Evolutionary conservation across 2,329 filamentous ascomycete genomes (phyloP).

Genomic region (Pseudofabraea citricarpa): DNA sequence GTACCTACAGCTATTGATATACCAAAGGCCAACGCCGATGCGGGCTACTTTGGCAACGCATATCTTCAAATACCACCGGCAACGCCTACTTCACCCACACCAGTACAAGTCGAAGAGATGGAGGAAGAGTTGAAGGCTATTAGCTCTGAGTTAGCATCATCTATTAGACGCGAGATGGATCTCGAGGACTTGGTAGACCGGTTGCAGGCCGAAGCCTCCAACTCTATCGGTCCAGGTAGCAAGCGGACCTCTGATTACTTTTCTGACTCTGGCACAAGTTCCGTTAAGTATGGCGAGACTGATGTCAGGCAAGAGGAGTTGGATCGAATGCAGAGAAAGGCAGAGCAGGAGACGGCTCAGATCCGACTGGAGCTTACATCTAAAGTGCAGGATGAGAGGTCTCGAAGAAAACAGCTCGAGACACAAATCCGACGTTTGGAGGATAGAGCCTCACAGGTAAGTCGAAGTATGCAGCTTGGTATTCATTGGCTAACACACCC

Average conservation of each 20-base stretch:
- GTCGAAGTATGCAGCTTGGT: slow-evolving; percentile 16
- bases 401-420: slow-evolving; percentile 71
- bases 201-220: slow-evolving; percentile 70
- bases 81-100: slow-evolving; percentile 35
- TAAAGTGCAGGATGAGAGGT: slow-evolving; percentile 83
- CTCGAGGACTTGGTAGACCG: slow-evolving; percentile 90
- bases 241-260: slow-evolving; percentile 95
- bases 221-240: slow-evolving; percentile 43
- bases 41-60: slow-evolving; percentile 26
- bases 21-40: slow-evolving; percentile 35
- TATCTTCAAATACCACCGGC: slow-evolving; percentile 25
- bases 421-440: slow-evolving; percentile 79
- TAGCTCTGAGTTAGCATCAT: slow-evolving; percentile 85
- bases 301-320: slow-evolving; percentile 66
- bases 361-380: slow-evolving; percentile 79
- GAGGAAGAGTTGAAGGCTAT: slow-evolving; percentile 93
- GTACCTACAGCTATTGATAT: slow-evolving; percentile 33
- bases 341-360: slow-evolving; percentile 87
- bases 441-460: slow-evolving; percentile 64
- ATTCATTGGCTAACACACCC: slow-evolving; percentile 4
- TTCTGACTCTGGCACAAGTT: slow-evolving; percentile 90
- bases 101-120: slow-evolving; percentile 70
- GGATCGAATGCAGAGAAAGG: slow-evolving; percentile 74
- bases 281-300: slow-evolving; percentile 65
- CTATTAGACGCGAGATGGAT: slow-evolving; percentile 93